Evolutionary conservation across 2,329 filamentous ascomycete species (phyloP).

Genomic region (Hypoxylon sp.): DNA sequence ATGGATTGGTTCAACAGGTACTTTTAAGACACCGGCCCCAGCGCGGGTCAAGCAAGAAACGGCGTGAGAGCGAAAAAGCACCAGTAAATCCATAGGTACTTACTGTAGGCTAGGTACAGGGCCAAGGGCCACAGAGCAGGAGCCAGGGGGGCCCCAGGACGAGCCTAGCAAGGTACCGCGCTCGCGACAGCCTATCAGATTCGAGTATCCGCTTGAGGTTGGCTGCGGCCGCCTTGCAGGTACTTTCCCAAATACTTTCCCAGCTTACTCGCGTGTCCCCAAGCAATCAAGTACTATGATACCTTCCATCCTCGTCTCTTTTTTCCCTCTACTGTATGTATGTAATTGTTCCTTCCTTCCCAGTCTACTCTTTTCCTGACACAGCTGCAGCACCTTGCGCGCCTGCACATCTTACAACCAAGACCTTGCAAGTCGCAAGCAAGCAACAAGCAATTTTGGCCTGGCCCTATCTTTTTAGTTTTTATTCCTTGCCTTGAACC

Average conservation of each 20-base stretch:
- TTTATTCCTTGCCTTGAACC: constrained; percentile 29
- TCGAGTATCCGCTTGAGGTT: constrained; percentile 32
- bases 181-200: constrained; percentile 40
- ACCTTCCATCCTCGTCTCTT: constrained; percentile 16
- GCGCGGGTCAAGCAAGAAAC: constrained; percentile 40
- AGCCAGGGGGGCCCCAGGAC: constrained; percentile 34
- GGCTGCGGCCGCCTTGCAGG: constrained; percentile 37
- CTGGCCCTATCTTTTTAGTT: constrained; percentile 8
- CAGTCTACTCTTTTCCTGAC: constrained; percentile 22
- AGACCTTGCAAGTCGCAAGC: constrained; percentile 36
- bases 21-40: constrained; percentile 58
- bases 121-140: constrained; percentile 18
- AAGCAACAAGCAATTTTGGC: constrained; percentile 31
- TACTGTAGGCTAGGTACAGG: constrained; percentile 27
- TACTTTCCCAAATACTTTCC: constrained; percentile 28
- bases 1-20: constrained; percentile 56
- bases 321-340: too few species aligned
- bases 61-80: constrained; percentile 31
- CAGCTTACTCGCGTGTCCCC: constrained; percentile 26
- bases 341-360: background rate
- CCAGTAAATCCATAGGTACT: constrained; percentile 28
- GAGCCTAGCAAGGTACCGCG: constrained; percentile 43
- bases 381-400: constrained; percentile 33
- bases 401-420: constrained; percentile 17
- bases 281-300: constrained; percentile 14